phyloP scores from a whole-genome alignment of 139 green algal species.

The Coelastrella sp. region DNA sequence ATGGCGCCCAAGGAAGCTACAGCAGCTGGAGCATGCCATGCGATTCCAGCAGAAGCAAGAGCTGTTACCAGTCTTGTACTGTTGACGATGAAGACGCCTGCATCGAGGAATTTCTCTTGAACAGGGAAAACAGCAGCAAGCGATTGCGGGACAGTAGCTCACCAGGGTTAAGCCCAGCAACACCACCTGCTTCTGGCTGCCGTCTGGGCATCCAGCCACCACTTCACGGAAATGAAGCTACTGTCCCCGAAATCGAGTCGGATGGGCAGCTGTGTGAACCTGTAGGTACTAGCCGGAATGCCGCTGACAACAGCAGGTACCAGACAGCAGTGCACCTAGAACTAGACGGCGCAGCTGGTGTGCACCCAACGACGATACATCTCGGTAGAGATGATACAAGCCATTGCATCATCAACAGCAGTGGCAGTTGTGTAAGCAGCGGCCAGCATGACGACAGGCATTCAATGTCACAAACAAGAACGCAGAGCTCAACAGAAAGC shows the following conservation, averaged over 20 bases:
- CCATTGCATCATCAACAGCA: not conserved
- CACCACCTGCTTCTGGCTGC: not conserved
- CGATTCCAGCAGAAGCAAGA: not conserved
- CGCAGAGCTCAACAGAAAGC: too few species aligned
- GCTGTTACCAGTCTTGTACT: not conserved
- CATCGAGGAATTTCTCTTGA: not conserved
- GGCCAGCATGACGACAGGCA: not conserved
- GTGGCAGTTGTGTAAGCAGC: not conserved
- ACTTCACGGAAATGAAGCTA: not conserved
- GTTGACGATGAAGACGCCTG: not conserved
- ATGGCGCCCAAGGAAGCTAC: not conserved
- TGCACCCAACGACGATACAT: not conserved
- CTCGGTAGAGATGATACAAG: not conserved
- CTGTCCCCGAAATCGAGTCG: not conserved
- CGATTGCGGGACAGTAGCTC: not conserved
- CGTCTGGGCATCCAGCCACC: not conserved
- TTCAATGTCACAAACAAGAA: too few species aligned
- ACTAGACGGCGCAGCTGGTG: not conserved
- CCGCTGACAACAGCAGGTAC: not conserved
- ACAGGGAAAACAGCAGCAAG: not conserved
- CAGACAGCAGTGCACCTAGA: not conserved
- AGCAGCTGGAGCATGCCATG: not conserved
- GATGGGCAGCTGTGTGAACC: too few species aligned
- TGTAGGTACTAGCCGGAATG: not conserved
- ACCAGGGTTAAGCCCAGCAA: not conserved